Evolutionary conservation across 75 land plant species (phyloP), one percentile per base, ranked within the genome.

Genomic region (Cunninghamia lanceolata): DNA sequence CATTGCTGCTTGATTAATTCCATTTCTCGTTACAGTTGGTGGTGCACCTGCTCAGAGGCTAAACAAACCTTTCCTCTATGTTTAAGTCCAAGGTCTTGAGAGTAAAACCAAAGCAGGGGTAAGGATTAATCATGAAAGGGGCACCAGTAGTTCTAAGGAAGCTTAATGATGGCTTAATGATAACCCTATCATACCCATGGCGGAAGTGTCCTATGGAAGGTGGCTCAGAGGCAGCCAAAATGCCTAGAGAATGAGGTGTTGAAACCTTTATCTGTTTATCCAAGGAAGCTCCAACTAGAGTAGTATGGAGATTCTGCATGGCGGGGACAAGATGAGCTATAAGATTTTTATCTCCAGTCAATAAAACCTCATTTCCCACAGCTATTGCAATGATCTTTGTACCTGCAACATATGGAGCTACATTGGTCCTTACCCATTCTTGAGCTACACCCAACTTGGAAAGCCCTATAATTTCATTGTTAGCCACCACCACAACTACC

Each of bases 1-100:
- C 99, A 98, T 98, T 85, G 95, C 99, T 70, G 99, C 94, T 83
- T 98, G 99, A 82, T 98, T 98, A 63, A 96, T 96, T 15, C 99
- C 99, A 86, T 98, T 98, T 16, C 99, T 95, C 94, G 96, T 95
- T 35, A 98, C 95, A 50, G 99, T 98, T 76, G 99, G 99, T 25
- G 95, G 90, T 73, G 98, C 99, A 13, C 99, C 99, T 34, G 99
- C 92, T 98, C 99, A 98, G 63, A 98, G 92, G 2, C 99, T 97
- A 38, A 86, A 83, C 36, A 98, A 9, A 42, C 99, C 99, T 90
- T 98, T 98, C 86, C n/a, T n/a, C n/a, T n/a, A n/a, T n/a, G n/a
- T n/a, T n/a, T n/a, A n/a, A 90, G 73, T 87, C 32, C 25, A 89
- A 54, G 32, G 89, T 88, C 46, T 79, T 80, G 14, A 3, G 19